Conservation (phyloP, 176 grass and related monocot genomes). For the Guadua angustifolia region DNA sequence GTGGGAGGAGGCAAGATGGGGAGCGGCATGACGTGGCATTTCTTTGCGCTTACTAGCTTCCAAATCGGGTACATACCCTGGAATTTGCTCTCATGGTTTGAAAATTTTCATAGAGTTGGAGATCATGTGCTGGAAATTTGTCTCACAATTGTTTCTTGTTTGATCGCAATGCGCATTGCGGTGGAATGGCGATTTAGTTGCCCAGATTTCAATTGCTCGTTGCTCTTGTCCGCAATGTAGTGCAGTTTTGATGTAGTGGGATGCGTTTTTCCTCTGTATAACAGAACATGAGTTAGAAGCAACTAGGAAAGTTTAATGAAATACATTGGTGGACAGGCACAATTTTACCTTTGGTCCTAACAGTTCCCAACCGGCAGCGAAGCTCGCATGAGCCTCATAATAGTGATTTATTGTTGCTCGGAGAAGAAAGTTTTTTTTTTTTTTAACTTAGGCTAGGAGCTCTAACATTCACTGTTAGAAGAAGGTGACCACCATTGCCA, state of each 20-base stretch:
- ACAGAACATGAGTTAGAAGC: background rate
- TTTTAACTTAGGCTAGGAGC: too few species aligned
- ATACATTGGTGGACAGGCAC: too few species aligned
- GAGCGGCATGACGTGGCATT: slow-evolving; percentile 53
- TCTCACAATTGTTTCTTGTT: background rate
- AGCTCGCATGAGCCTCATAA: too few species aligned
- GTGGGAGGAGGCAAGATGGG: slow-evolving; percentile 40
- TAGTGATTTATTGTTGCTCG: too few species aligned
- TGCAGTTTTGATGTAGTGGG: background rate
- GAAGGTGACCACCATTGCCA: too few species aligned
- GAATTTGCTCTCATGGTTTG: background rate
- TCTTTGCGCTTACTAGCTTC: slow-evolving; percentile 85
- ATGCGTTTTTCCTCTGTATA: background rate
- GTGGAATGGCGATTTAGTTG: background rate
- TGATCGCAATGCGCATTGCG: slow-evolving; percentile 6
- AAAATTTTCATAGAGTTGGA: too few species aligned
- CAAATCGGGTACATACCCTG: slow-evolving; percentile 72
- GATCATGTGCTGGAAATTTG: background rate
- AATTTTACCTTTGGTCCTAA: too few species aligned
- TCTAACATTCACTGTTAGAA: too few species aligned
- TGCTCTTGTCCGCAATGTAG: background rate
- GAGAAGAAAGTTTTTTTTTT: too few species aligned
- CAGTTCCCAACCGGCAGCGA: too few species aligned
- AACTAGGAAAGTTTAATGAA: too few species aligned
- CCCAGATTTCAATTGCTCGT: background rate